Evolutionary conservation across 2,329 filamentous ascomycete genomes (phyloP).

Genomic region (Aureobasidium sp.): DNA sequence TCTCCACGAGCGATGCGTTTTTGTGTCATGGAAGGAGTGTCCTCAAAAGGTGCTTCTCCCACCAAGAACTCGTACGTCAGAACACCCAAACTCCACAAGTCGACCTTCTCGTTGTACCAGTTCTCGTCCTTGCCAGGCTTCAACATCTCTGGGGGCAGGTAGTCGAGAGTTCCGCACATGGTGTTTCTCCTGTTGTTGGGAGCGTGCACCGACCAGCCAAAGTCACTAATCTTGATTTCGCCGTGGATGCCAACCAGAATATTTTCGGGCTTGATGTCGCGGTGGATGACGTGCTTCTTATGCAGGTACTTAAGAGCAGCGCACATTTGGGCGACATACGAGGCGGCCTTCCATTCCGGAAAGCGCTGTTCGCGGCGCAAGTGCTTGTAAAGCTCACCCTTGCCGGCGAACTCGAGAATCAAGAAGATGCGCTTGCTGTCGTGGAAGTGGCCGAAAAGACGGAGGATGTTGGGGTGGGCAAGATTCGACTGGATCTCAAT

Average conservation of each 20-base stretch:
- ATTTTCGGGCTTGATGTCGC: constrained; percentile 20
- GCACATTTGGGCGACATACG: constrained; percentile 19
- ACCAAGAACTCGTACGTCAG: constrained; percentile 19
- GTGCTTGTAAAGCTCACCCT: constrained; percentile 19
- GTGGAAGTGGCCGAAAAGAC: constrained; percentile 19
- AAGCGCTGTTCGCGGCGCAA: constrained; percentile 18
- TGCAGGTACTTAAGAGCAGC: constrained; percentile 18
- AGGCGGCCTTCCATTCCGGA: constrained; percentile 18
- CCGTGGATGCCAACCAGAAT: constrained; percentile 19
- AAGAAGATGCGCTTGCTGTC: constrained; percentile 20
- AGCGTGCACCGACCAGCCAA: constrained; percentile 20
- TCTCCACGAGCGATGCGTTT: constrained; percentile 19
- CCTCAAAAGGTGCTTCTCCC: constrained; percentile 19
- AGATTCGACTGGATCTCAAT: constrained; percentile 20
- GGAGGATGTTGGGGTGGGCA: constrained; percentile 19
- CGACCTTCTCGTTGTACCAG: constrained; percentile 20
- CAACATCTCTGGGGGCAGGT: constrained; percentile 20
- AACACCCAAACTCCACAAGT: constrained; percentile 19
- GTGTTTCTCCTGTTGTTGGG: constrained; percentile 20
- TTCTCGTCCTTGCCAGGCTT: constrained; percentile 18
- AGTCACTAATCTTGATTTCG: constrained; percentile 20
- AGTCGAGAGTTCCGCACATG: constrained; percentile 19
- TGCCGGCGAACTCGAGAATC: constrained; percentile 19
- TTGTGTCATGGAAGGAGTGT: constrained; percentile 19
- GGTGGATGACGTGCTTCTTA: constrained; percentile 20